Evolutionary conservation across 2,329 filamentous ascomycete species (phyloP), one percentile per base, ranked within the genome.

Genomic region (Talaromyces amestolkiae): DNA sequence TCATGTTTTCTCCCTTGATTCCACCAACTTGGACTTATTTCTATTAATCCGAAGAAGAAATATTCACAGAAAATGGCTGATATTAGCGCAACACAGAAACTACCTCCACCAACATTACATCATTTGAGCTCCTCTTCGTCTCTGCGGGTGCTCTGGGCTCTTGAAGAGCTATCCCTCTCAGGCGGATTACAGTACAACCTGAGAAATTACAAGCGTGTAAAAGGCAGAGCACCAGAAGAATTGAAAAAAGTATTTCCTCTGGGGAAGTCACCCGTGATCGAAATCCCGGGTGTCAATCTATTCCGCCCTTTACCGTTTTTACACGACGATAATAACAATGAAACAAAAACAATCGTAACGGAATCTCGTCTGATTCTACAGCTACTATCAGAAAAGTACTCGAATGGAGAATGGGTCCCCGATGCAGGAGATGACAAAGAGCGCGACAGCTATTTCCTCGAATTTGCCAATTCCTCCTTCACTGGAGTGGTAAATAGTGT

Each of bases 301-400:
- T 65, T 51, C 35, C 59, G 64, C 6, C 64, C 64, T 53, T 47
- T 66, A 13, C 27, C 35, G 22, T 66, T 63, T 7, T 9, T 66
- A 31, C 39, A 54, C 13, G 39, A 41, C 22, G 24, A 56, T 31
- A 56, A 24, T 15, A 39, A 41, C 7, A 19, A 49, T 35, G 17
- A 24, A 56, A 53, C 24, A 35, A 63, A 47, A 24, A 58, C 65
- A 1, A 43, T 72, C 47, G 54, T 75, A 37, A 71, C 67, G 8
- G 73, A 75, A 64, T 69, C 67, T 15, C 68, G 68, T 11, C 67
- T 72, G 43, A 73, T 75, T 53, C 67, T 75, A 3, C 65, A 72
- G 22, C 72, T 68, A 58, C 65, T 75, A 24, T 68, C 69, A 53
- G 70, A 71, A 27, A 64, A 70, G 33, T 75, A 72, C 54, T 66